Base-by-base conservation (phyloP, 495 filamentous ascomycete genomes). In the Tetracladium setigerum region DNA sequence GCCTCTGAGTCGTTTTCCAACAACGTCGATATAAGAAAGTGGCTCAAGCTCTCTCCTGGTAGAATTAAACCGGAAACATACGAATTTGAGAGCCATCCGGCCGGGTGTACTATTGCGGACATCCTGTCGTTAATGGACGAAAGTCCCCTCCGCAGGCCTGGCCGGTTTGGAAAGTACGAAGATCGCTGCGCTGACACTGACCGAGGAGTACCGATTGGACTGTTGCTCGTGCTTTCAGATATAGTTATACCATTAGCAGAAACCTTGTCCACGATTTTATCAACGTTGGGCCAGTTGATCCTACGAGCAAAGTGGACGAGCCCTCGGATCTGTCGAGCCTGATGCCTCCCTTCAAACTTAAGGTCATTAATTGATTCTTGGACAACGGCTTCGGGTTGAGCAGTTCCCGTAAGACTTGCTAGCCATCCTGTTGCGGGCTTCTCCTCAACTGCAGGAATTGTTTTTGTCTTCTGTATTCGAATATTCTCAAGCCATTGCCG, bases 11-110 rank as follows among this genome's bases (percentile, higher is more conserved):
- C 83, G 53, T 87, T 87, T 56, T 95, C 88, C 14, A 95, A 58
- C 16, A 92, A 49, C 0, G 86, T 83, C 1, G 81, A 79, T 61
- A 95, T 90, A 30, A 95, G 68, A 40, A 92, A 77, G 55, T 92
- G 85, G 24, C 73, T 74, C 34, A 89, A 70, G 0, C 70, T 62
- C 60, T 89, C 84, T 1, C 88, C 88, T 0, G 88, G 87, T 22
- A 92, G 64, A 33, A 92, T 77, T 18, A 95, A 68, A 6, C 87
- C 88, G 4, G 84, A 85, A 12, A 91, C 67, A 65, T 84, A 92
- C 27, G 79, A 84, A 48, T 84, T 80, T 14, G 83, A 86, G 14
- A 92, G 74, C 88, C 87, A 95, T n/a, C 87, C 87, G 4, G 64
- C 73, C 19, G 66, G 63, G 43, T 74, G 71, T 17, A 76, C 60